Evolutionary conservation across 176 grass and related monocot genomes (phyloP), one percentile per base, ranked within the genome.

Genomic region (Eleusine coracana): DNA sequence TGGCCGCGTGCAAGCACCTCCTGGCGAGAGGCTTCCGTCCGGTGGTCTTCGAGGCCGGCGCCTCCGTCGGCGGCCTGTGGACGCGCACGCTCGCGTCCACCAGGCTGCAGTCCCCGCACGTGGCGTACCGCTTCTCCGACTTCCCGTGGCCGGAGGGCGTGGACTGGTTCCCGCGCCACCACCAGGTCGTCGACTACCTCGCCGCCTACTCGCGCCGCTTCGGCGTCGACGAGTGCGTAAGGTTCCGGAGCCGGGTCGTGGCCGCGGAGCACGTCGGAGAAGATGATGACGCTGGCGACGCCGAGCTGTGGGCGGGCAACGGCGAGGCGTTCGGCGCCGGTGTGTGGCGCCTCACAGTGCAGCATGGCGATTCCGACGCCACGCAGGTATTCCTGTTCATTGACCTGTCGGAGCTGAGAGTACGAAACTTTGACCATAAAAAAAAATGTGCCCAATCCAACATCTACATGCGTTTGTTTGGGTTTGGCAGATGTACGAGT

Each of bases 1-100:
- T 91, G 29, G 74, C 79, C 25, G 82, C 92, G 15, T 94, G 92
- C 89, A 94, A 91, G 87, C 83, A 91, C 66, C 42, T 49, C 52
- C 71, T 86, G 7, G 80, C 88, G 6, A 78, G 59, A 56, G 92
- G 92, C 66, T 87, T 94, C 80, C 27, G 39, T 14, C 92, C 92
- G 7, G 40, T 89, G 17, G 86, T 91, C 66, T 91, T 89, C 72
- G 89, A 94, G 41, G 16, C 71, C 10, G 75, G 31, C 29, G 39
- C 71, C 9, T 28, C 3, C 71, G 75, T 91, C 69, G 86, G 89
- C 39, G 92, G 92, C 20, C 66, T 94, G 17, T 94, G 92, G 89
- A 21, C 61, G 2, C 84, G 38, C 80, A 95, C 91, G 21, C 80
- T 91, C 15, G 88, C 72, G 6, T 89, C 81, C 37, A 94, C 95